These are phyloP conservation scores for Panicum virgatum DNA, from an alignment of 202 grass and related monocot species.

Conservation along the genomic window DNA sequence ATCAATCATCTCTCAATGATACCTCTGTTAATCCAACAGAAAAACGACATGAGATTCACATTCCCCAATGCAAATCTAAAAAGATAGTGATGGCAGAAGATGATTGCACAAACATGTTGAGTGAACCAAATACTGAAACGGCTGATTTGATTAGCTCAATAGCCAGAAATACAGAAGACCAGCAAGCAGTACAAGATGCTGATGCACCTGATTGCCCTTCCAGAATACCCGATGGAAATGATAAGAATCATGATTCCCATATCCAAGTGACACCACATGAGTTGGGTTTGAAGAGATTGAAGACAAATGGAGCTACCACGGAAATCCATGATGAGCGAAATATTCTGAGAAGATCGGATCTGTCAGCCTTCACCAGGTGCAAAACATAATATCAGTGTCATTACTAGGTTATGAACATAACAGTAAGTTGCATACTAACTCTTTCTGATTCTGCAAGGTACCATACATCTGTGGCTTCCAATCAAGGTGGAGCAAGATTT, in stretches of 20 bases:
- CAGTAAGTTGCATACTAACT: slow-evolving; percentile 63
- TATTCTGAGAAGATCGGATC: slow-evolving; percentile 65
- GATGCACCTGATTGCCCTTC: slow-evolving; percentile 48
- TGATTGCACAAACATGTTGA: slow-evolving; percentile 24
- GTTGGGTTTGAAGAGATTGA: slow-evolving; percentile 68
- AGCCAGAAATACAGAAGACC: slow-evolving; percentile 44
- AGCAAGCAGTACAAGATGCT: slow-evolving; percentile 37
- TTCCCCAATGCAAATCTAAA: slow-evolving; percentile 47
- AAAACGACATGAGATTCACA: slow-evolving; percentile 36
- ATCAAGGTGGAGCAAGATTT: slow-evolving; percentile 57
- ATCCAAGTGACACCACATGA: slow-evolving; percentile 54
- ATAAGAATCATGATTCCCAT: slow-evolving; percentile 45
- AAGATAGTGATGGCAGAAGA: slow-evolving; percentile 29
- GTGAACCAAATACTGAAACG: slow-evolving; percentile 55
- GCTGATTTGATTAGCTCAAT: slow-evolving; percentile 82
- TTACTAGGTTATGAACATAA: slow-evolving; percentile 40
- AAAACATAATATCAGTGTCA: slow-evolving; percentile 72
- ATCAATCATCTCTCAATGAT: slow-evolving; percentile 51
- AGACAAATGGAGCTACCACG: slow-evolving; percentile 49
- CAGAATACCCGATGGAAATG: slow-evolving; percentile 48
- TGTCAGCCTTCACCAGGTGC: slow-evolving; percentile 92
- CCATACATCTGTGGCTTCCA: slow-evolving; percentile 68
- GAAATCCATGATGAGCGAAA: slow-evolving; percentile 58
- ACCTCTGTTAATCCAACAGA: slow-evolving; percentile 48
- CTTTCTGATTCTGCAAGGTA: slow-evolving; percentile 81